phyloP scores from a whole-genome alignment of 371 early-diverging fungal species.

The Syncephalis fuscata region DNA sequence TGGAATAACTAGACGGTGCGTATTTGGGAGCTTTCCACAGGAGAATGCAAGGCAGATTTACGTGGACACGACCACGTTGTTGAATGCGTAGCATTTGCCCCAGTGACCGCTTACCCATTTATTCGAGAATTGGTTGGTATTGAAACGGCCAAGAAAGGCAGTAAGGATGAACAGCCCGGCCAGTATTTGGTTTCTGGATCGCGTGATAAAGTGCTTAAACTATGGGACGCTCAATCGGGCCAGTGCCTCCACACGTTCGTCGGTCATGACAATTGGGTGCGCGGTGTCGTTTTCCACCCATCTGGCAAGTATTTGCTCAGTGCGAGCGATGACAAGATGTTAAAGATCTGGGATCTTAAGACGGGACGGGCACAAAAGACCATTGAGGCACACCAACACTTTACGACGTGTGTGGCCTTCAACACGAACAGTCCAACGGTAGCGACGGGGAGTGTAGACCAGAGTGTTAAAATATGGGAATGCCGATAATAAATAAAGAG shows the following conservation, averaged over 20 bases:
- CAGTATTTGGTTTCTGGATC: slow-evolving; percentile 67
- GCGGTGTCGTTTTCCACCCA: slow-evolving; percentile 66
- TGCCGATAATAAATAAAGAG: slow-evolving; percentile 3
- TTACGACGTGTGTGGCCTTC: slow-evolving; percentile 70
- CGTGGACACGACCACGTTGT: slow-evolving; percentile 91
- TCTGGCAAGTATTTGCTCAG: slow-evolving; percentile 61
- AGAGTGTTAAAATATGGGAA: slow-evolving; percentile 52
- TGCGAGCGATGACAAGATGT: slow-evolving; percentile 73
- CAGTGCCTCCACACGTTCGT: slow-evolving; percentile 59
- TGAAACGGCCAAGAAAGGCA: slow-evolving; percentile 19
- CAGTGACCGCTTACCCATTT: slow-evolving; percentile 35
- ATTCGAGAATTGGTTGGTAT: slow-evolving; percentile 52
- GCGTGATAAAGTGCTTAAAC: slow-evolving; percentile 73
- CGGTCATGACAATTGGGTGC: slow-evolving; percentile 94
- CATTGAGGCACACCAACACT: slow-evolving; percentile 72
- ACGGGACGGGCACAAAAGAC: slow-evolving; percentile 68
- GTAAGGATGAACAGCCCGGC: slow-evolving; percentile 39
- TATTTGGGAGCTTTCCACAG: slow-evolving; percentile 62
- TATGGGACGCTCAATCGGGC: slow-evolving; percentile 60
- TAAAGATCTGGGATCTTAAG: slow-evolving; percentile 76
- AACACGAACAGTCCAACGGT: slow-evolving; percentile 37
- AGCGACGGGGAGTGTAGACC: slow-evolving; percentile 77
- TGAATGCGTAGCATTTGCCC: slow-evolving; percentile 75
- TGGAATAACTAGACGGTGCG: slow-evolving; percentile 68
- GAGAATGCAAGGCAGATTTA: slow-evolving; percentile 57